Conservation (phyloP, 129 eudicot genomes). For the Rutidosis leptorrhynchoides region DNA sequence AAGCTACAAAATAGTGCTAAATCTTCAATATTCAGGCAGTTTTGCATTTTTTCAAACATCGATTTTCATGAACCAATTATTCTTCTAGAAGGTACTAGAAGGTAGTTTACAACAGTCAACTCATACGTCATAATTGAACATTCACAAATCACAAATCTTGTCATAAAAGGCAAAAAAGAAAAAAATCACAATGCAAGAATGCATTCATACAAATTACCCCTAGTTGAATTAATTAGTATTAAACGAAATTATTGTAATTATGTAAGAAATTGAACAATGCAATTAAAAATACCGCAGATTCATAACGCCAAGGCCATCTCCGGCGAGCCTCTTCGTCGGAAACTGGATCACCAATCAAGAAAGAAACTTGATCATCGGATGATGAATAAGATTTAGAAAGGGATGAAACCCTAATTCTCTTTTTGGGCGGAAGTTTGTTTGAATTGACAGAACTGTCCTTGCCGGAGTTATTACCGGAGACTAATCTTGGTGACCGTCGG, state of each 20-base stretch:
- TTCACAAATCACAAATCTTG: background rate
- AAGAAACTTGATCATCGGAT: slow-evolving; percentile 20
- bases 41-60: background rate
- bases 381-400: slow-evolving; percentile 6
- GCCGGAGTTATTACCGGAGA: slow-evolving; percentile 22
- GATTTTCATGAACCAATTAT: background rate
- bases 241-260: background rate
- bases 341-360: slow-evolving; percentile 54
- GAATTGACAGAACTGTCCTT: slow-evolving; percentile 10
- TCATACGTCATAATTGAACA: background rate
- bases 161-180: background rate
- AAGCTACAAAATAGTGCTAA: background rate
- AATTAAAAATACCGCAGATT: slow-evolving; percentile 28
- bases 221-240: background rate
- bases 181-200: no score
- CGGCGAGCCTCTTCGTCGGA: slow-evolving; percentile 55
- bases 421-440: slow-evolving; percentile 19
- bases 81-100: background rate
- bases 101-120: background rate
- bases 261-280: background rate
- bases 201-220: background rate
- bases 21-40: background rate
- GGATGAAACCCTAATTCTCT: slow-evolving; percentile 27
- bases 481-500: slow-evolving; percentile 47
- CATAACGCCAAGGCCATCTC: slow-evolving; percentile 65